phyloP scores from a whole-genome alignment of 2,329 filamentous ascomycete species.

The Trichophyton equinum region DNA sequence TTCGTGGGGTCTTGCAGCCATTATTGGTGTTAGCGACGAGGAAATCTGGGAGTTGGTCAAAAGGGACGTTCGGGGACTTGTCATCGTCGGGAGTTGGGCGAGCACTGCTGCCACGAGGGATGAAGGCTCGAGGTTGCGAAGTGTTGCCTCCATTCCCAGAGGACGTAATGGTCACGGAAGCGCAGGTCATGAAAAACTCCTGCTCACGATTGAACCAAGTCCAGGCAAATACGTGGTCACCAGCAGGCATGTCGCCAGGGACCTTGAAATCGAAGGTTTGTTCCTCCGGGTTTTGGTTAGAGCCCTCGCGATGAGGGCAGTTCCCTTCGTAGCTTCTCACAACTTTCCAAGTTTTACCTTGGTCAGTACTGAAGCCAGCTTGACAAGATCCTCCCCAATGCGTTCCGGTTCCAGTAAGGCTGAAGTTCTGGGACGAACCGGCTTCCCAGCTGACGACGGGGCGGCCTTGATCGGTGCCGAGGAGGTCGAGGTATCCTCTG shows the following conservation, averaged over 20 bases:
- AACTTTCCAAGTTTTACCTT: slow-evolving; percentile 34
- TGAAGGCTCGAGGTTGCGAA: background rate
- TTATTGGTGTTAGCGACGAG: slow-evolving; percentile 19
- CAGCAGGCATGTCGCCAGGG: slow-evolving; percentile 31
- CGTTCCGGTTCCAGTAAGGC: slow-evolving; percentile 23
- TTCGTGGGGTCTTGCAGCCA: slow-evolving; percentile 24
- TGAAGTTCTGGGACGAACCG: slow-evolving; percentile 32
- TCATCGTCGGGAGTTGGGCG: slow-evolving; percentile 14
- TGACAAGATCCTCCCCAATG: slow-evolving; percentile 39
- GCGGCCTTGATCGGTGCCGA: slow-evolving; percentile 32
- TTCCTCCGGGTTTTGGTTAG: slow-evolving; percentile 22
- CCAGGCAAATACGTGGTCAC: slow-evolving; percentile 34
- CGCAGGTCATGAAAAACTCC: slow-evolving; percentile 36
- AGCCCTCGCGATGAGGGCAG: slow-evolving; percentile 33
- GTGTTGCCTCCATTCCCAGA: background rate
- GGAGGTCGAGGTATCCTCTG: slow-evolving; percentile 33
- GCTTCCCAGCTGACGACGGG: slow-evolving; percentile 33
- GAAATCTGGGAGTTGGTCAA: slow-evolving; percentile 16
- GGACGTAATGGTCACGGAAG: slow-evolving; percentile 31
- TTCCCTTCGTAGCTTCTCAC: slow-evolving; percentile 36
- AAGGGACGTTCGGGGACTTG: slow-evolving; percentile 14
- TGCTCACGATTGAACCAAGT: slow-evolving; percentile 39
- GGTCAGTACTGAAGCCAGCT: slow-evolving; percentile 34
- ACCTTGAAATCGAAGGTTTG: slow-evolving; percentile 37
- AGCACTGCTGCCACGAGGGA: background rate